Percentiles rank a stretch among this genome's conserved stretches.
Conservation (phyloP, 805 yeast genomes). For the Wickerhamiella shivajii region DNA sequence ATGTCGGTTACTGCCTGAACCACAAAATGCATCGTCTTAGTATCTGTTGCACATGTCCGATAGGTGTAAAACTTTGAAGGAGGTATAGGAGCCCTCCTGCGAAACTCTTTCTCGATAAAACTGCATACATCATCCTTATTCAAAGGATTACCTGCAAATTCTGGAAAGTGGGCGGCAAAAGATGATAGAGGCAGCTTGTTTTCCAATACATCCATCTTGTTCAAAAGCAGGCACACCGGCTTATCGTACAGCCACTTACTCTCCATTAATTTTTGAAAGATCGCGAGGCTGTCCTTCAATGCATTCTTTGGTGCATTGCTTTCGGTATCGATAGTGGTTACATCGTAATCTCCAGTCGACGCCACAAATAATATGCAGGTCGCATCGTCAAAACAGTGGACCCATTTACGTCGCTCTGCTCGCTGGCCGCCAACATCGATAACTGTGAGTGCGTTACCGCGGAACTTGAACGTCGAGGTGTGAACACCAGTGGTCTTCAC, state of each 20-base stretch:
- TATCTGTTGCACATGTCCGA: conserved; percentile 91
- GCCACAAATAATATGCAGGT: conserved; percentile 78
- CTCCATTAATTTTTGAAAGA: conserved; percentile 73
- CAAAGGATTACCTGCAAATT: conserved; percentile 49
- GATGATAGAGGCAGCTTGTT: conserved; percentile 49
- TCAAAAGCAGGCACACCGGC: conserved; percentile 77
- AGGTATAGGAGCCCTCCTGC: conserved; percentile 44
- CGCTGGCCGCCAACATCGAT: conserved; percentile 97
- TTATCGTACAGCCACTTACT: conserved; percentile 74
- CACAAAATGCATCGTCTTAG: conserved; percentile 77
- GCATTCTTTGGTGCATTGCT: conserved; percentile 42
- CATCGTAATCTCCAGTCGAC: conserved; percentile 87
- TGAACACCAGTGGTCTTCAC: conserved; percentile 94
- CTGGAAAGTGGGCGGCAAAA: conserved; percentile 61
- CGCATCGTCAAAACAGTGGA: conserved; percentile 85
- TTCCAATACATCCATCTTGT: conserved; percentile 73
- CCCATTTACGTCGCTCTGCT: conserved; percentile 93
- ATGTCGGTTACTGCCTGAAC: conserved; percentile 85
- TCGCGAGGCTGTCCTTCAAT: conserved; percentile 74
- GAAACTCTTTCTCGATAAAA: conserved; percentile 56
- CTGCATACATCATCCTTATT: conserved; percentile 52
- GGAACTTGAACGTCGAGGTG: conserved; percentile 62
- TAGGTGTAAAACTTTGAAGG: conserved; percentile 77
- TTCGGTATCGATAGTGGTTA: conserved; percentile 17
- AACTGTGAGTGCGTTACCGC: conserved; percentile 51